Evolutionary conservation across 202 grass and related monocot genomes (phyloP).

Genomic region (Bolboschoenoplectus hybrid): DNA sequence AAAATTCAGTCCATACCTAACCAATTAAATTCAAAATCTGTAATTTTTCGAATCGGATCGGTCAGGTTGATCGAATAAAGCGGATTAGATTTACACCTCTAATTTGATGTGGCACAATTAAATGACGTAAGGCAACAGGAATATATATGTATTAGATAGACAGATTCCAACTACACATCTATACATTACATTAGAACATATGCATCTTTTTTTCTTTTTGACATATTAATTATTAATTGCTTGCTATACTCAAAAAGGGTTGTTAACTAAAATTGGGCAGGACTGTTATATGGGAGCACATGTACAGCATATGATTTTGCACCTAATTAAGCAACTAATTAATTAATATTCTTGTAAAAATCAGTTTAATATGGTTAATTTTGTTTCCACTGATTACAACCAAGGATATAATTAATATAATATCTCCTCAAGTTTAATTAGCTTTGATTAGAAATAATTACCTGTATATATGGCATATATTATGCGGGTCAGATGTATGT

Average conservation of each 20-base stretch:
- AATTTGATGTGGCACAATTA: background rate
- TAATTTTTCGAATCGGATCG: no score
- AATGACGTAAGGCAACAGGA: background rate
- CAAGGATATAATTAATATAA: background rate
- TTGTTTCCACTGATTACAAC: background rate
- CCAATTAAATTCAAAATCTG: no score
- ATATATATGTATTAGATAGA: background rate
- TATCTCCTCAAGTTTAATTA: no score
- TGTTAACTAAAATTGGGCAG: slow-evolving; percentile 7
- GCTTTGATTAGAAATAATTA: no score
- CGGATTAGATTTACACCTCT: no score
- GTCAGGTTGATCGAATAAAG: no score
- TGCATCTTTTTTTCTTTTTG: background rate
- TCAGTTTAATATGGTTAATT: background rate
- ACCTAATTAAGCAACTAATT: background rate
- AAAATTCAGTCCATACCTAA: no score
- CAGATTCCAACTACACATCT: background rate
- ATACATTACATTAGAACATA: background rate
- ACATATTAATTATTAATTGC: background rate
- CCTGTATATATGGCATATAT: background rate
- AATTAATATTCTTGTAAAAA: background rate
- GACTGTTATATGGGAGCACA: background rate
- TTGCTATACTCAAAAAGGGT: background rate
- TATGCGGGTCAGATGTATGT: slow-evolving; percentile 6
- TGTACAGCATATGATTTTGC: background rate